Evolutionary conservation across 148 eudicot genomes (phyloP), one percentile per base, ranked within the genome.

Genomic region (Simmondsia chinensis): DNA sequence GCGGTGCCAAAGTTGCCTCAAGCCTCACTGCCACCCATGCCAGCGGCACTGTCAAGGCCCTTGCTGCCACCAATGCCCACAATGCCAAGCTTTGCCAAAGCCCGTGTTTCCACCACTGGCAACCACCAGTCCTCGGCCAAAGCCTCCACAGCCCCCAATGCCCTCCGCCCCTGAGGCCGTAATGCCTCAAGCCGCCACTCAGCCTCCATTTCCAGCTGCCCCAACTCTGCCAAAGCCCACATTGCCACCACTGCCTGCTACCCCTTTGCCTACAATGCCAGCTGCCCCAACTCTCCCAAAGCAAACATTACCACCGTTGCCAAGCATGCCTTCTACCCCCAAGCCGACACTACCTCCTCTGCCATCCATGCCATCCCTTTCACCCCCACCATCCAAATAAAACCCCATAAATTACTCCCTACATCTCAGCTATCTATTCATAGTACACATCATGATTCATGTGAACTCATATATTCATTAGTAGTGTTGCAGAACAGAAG

Each of bases 331-430:
- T 33, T 26, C 49, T 9, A 31, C 39, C 28, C 43, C 66, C 26
- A 59, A 54, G 45, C 34, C 39, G 16, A 19, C 54, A 3, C 10
- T 52, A 16, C 57, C 64, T 51, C 40, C 48, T 31, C 36, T 31
- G 14, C 64, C 52, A 14, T 10, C 58, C 11, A 45, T 43, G 30
- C 71, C 65, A 20, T 18, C 43, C 15, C 10, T 33, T 16, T 29
- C 61, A 12, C 50, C 50, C 27, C 43, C 57, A 28, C 65, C 65
- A 16, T 48, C 57, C 21, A 21, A 51, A 16, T 30, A 61, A 46
- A n/a, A n/a, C n/a, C n/a, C n/a, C n/a, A n/a, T n/a, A n/a, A n/a
- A n/a, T n/a, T n/a, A n/a, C n/a, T n/a, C n/a, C n/a, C n/a, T n/a
- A n/a, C n/a, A n/a, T n/a, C n/a, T n/a, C n/a, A n/a, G n/a, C n/a